Percentiles rank a stretch among this genome's conserved stretches.
Evolutionary conservation across 345 rosid species (phyloP).

Genomic region (Euphorbia tirucalli): DNA sequence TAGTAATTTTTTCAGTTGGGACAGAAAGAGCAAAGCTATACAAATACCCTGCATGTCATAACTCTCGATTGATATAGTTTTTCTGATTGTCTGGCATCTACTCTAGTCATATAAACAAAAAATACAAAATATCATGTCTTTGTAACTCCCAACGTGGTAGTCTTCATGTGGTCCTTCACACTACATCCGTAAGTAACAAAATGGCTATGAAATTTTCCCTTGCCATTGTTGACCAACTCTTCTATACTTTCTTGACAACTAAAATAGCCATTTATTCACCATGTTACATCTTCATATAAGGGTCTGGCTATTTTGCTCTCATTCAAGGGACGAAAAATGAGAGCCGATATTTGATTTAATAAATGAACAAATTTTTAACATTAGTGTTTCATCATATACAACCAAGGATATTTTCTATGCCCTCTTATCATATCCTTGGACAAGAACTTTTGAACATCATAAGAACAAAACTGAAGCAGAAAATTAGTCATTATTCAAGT

Average conservation of each 20-base stretch:
- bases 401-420: background rate
- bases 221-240: background rate
- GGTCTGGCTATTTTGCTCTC: background rate
- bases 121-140: background rate
- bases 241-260: background rate
- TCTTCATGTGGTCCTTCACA: background rate
- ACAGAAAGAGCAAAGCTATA: background rate
- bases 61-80: background rate
- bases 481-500: background rate
- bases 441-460: background rate
- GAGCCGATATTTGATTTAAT: background rate
- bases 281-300: background rate
- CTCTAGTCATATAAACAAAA: background rate
- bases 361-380: background rate
- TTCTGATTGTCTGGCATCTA: background rate
- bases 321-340: background rate
- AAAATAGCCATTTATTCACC: background rate
- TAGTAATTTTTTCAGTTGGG: background rate
- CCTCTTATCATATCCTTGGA: background rate
- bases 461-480: background rate
- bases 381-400: background rate
- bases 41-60: background rate
- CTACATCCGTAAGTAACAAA: background rate
- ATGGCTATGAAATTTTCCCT: background rate
- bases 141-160: background rate